Base-by-base conservation (phyloP, 306 rosid species). In the Cajanus cajan region DNA sequence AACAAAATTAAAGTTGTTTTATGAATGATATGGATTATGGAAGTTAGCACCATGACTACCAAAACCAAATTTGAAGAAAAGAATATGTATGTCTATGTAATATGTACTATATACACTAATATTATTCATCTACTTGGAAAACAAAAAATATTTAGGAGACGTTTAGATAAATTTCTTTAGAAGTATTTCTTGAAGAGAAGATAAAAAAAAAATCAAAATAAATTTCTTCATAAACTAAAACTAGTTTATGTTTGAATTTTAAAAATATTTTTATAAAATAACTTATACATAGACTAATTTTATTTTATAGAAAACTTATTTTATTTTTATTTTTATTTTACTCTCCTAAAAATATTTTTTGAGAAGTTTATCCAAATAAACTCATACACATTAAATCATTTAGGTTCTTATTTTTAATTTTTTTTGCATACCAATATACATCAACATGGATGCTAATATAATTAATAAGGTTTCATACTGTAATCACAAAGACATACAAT, bases 1-100 rank as follows among this genome's bases (percentile, higher is more conserved):
- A 63, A 64, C 51, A 69, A 75, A 81, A 55, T 2, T n/a, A 22
- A 67, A 55, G 45, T 24, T 57, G 59, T 25, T 33, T 57, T 71
- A 12, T 58, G 15, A 19, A 62, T 10, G n/a, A 55, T 7, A 36
- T 52, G 16, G 28, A 36, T 37, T 7, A 36, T 52, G 16, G 28
- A 36, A 33, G 59, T 31, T 48, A 33, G 36, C 33, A 16, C 4
- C 24, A 47, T 25, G 52, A 69, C 18, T 33, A 15, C 9, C 34
- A 18, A 72, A 37, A 61, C 14, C 13, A 61, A 28, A 61, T n/a
- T 61, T 6, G 31, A 44, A 58, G 54, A 51, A 39, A 15, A 79
- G 36, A 77, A 70, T 15, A 78, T 68, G 40, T 13, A 33, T 9
- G 70, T 37, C 6, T 10, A 34, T 43, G 15, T 43, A 28, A 28